Conservation (phyloP, 2,329 filamentous ascomycete species). For the Zasmidium cellare region DNA sequence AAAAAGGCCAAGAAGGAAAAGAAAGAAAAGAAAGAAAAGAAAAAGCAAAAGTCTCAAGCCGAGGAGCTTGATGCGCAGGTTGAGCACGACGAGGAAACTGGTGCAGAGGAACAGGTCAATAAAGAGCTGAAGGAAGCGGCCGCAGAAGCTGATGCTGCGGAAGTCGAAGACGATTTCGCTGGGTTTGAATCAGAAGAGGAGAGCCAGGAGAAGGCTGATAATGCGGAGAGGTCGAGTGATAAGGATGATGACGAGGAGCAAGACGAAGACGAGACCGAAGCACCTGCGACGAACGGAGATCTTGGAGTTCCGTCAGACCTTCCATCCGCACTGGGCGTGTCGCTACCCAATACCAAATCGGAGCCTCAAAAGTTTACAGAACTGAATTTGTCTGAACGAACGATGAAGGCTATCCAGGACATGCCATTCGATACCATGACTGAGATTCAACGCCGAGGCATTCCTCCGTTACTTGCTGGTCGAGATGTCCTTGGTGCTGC, state of each 20-base stretch:
- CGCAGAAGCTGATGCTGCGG: conserved; percentile 15
- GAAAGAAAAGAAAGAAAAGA: conserved; percentile 20
- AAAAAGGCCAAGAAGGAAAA: conserved; percentile 30
- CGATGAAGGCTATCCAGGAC: conserved; percentile 79
- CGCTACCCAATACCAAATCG: conserved; percentile 59
- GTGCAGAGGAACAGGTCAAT: conserved; percentile 31
- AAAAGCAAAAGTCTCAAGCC: conserved; percentile 12
- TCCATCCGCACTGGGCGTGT: conserved; percentile 56
- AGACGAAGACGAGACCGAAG: conserved; percentile 32
- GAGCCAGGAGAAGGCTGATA: conserved; percentile 24
- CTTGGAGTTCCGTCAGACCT: conserved; percentile 48
- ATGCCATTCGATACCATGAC: conserved; percentile 98
- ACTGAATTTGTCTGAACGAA: conserved; percentile 82
- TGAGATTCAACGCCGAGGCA: conserved; percentile 83
- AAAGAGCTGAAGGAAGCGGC: conserved; percentile 30
- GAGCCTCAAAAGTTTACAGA: conserved; percentile 74
- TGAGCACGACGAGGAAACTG: conserved; percentile 19
- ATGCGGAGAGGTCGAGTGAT: conserved; percentile 28
- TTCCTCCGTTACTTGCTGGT: conserved; percentile 84
- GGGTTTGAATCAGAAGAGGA: conserved; percentile 36
- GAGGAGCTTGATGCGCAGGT: conserved; percentile 8
- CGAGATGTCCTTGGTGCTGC: conserved; percentile 92
- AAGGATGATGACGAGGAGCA: conserved; percentile 36
- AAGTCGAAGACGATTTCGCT: conserved; percentile 35
- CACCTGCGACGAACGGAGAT: conserved; percentile 26